Conservation (phyloP, 176 grass and related monocot genomes). For the Oryza glumipatula region DNA sequence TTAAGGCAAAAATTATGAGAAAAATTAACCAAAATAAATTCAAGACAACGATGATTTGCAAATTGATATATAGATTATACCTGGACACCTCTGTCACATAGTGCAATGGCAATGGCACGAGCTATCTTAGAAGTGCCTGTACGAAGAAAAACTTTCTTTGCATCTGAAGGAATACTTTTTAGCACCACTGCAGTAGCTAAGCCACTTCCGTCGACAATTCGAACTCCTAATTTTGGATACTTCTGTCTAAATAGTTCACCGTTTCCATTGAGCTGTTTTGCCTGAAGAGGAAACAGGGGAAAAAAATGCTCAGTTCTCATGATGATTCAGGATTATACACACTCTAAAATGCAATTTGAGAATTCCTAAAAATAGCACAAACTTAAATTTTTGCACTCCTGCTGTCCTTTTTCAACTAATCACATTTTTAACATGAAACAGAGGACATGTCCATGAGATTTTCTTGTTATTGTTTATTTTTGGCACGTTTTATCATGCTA, state of each 20-base stretch:
- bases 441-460: not conserved
- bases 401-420: not conserved
- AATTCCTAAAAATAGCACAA: constrained; percentile 9
- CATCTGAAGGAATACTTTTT: constrained; percentile 61
- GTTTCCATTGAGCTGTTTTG: constrained; percentile 72
- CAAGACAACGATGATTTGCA: not conserved
- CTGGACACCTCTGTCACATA: constrained; percentile 72
- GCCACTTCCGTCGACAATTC: constrained; percentile 84
- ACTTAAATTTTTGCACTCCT: not conserved
- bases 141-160: constrained; percentile 66
- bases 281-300: constrained; percentile 36
- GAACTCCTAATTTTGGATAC: constrained; percentile 72
- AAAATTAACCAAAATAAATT: not conserved
- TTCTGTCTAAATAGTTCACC: constrained; percentile 82
- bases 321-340: not conserved
- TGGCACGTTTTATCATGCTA: not conserved
- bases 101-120: constrained; percentile 43
- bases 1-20: not conserved
- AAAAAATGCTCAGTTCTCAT: not conserved
- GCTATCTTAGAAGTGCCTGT: constrained; percentile 68
- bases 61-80: constrained; percentile 42
- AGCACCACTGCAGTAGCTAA: constrained; percentile 79
- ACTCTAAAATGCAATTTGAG: not conserved
- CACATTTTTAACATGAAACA: not conserved
- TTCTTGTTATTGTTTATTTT: constrained; percentile 10